phyloP scores from a whole-genome alignment of 805 yeast genomes.

The Pichia rugopelliculosa region DNA sequence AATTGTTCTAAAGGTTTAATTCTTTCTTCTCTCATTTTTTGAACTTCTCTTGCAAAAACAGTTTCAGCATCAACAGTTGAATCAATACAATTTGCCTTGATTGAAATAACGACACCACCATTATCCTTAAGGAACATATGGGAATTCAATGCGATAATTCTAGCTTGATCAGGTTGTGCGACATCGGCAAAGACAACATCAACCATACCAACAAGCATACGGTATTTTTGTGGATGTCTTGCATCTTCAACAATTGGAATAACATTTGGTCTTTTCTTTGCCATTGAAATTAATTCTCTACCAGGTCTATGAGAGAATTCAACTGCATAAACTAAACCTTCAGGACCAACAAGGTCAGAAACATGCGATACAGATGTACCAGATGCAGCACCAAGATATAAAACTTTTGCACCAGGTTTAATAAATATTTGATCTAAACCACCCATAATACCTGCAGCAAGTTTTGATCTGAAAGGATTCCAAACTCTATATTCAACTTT shows the following conservation, averaged over 20 bases:
- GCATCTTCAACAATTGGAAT: constrained; percentile 99
- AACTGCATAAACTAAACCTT: constrained; percentile 97
- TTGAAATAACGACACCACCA: constrained; percentile 98
- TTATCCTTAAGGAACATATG: constrained; percentile 97
- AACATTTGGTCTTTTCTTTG: constrained; percentile 99
- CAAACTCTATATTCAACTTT: constrained; percentile 98
- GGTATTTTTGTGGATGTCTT: constrained; percentile 99
- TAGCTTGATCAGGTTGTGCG: constrained; percentile 99
- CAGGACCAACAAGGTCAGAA: constrained; percentile 97
- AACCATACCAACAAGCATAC: constrained; percentile 98
- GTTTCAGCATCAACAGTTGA: constrained; percentile 99
- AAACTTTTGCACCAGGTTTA: constrained; percentile 96
- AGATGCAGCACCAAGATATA: constrained; percentile 98
- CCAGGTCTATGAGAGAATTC: constrained; percentile 99
- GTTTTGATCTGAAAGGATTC: constrained; percentile 99
- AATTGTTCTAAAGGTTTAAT: constrained; percentile 97
- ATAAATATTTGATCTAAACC: constrained; percentile 97
- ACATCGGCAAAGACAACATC: constrained; percentile 99
- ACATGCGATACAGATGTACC: constrained; percentile 99
- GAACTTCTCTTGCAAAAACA: constrained; percentile 98
- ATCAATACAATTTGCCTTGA: constrained; percentile 99
- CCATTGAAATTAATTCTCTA: constrained; percentile 98
- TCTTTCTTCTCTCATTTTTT: constrained; percentile 97
- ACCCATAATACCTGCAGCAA: constrained; percentile 99
- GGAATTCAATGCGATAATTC: constrained; percentile 97